Evolutionary conservation across 257 asterid genomes (phyloP).

Genomic region (Solanum etuberosum): DNA sequence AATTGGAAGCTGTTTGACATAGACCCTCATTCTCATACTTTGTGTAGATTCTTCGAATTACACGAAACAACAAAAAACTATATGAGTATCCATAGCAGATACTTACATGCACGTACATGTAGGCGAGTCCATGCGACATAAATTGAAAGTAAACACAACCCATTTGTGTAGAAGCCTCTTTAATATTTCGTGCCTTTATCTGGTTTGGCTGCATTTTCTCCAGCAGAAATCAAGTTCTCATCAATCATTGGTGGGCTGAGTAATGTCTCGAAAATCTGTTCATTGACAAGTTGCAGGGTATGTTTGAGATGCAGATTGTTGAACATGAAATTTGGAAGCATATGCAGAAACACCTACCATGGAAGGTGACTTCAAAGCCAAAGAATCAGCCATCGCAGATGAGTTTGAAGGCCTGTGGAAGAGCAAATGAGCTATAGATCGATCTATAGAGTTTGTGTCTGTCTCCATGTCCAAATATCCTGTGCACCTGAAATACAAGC

Average conservation of each 20-base stretch:
- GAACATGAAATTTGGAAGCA: neutral
- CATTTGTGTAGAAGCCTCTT: neutral
- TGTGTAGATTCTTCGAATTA: neutral
- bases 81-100: neutral
- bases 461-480: slow-evolving; percentile 59
- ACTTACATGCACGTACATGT: neutral
- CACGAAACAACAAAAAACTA: neutral
- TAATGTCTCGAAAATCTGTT: slow-evolving; percentile 38
- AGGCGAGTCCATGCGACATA: neutral
- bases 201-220: slow-evolving; percentile 14
- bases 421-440: slow-evolving; percentile 77
- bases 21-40: neutral
- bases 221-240: slow-evolving; percentile 12
- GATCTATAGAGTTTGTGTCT: slow-evolving; percentile 73
- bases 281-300: slow-evolving; percentile 5
- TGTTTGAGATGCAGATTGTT: slow-evolving; percentile 5
- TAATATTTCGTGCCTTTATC: neutral
- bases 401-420: slow-evolving; percentile 59
- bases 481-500: slow-evolving; percentile 19
- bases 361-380: slow-evolving; percentile 22
- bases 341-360: slow-evolving; percentile 18
- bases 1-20: neutral
- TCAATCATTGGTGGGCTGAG: slow-evolving; percentile 18
- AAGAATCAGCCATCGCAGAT: slow-evolving; percentile 10
- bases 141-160: neutral